Conservation (phyloP, 768 basidiomycete genomes). For the Xanthoconium stramineum region DNA sequence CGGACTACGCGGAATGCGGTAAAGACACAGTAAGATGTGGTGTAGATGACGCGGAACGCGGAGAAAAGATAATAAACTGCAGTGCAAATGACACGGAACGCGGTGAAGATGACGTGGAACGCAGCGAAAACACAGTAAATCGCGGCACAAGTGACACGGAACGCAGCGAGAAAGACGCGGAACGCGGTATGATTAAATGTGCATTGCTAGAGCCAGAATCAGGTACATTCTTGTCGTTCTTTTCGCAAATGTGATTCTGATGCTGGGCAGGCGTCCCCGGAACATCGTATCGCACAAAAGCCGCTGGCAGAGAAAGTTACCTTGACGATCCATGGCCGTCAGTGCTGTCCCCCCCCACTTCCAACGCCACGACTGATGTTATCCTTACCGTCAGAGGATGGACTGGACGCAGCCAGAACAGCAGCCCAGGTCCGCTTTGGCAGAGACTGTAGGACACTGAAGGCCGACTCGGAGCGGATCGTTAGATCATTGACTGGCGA, state of each 20-base stretch:
- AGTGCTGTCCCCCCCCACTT: slow-evolving; percentile 14
- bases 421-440: slow-evolving; percentile 46
- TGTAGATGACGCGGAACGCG: too few species aligned
- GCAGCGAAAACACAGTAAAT: too few species aligned
- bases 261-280: slow-evolving; percentile 29
- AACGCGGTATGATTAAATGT: too few species aligned
- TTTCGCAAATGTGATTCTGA: neutral
- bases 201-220: too few species aligned
- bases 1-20: too few species aligned
- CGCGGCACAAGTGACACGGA: too few species aligned
- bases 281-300: slow-evolving; percentile 45
- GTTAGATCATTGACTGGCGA: slow-evolving; percentile 61
- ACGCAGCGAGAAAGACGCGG: too few species aligned
- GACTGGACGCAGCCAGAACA: slow-evolving; percentile 40
- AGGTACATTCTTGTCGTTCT: slow-evolving; percentile 33
- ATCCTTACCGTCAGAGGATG: slow-evolving; percentile 31
- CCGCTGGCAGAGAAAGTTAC: slow-evolving; percentile 57
- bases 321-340: slow-evolving; percentile 56
- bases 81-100: too few species aligned
- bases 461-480: slow-evolving; percentile 45
- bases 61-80: too few species aligned
- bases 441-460: slow-evolving; percentile 39
- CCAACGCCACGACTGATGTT: neutral
- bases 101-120: too few species aligned
- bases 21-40: too few species aligned